Evolutionary conservation across 2,329 filamentous ascomycete species (phyloP).

Genomic region (Exophiala spinifera): DNA sequence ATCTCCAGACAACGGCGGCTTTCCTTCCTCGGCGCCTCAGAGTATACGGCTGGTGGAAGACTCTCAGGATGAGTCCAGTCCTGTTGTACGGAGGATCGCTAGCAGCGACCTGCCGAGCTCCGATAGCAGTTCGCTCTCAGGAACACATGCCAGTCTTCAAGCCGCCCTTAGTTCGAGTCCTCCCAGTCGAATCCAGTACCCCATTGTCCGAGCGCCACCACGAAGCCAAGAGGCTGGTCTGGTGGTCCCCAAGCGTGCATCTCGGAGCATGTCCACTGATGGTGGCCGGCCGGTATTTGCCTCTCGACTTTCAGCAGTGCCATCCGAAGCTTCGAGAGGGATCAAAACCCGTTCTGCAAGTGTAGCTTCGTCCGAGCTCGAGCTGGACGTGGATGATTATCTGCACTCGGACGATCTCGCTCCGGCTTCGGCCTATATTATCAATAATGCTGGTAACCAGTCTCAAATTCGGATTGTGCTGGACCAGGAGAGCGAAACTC

Average conservation of each 20-base stretch:
- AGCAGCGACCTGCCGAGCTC: constrained; percentile 12
- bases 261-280: constrained; percentile 34
- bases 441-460: constrained; percentile 22
- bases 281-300: constrained; percentile 39
- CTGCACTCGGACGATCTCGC: constrained; percentile 23
- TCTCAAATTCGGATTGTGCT: constrained; percentile 26
- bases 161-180: constrained; percentile 35
- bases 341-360: constrained; percentile 33
- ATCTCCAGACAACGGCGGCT: constrained; percentile 9
- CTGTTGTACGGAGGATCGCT: constrained; percentile 20
- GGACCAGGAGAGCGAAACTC: constrained; percentile 12
- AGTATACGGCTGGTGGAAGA: constrained; percentile 11
- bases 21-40: constrained; percentile 21
- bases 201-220: constrained; percentile 33
- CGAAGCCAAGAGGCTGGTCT: constrained; percentile 43
- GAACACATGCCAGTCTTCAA: constrained; percentile 37
- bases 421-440: constrained; percentile 23
- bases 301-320: constrained; percentile 45
- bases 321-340: constrained; percentile 38
- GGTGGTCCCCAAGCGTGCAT: constrained; percentile 29
- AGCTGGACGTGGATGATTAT: constrained; percentile 24
- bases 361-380: constrained; percentile 13
- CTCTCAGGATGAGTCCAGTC: constrained; percentile 23
- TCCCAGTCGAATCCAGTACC: constrained; percentile 30
- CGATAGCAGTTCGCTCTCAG: constrained; percentile 21